Conservation (phyloP, 2,329 filamentous ascomycete genomes). For the Fusarium pseudograminearum region DNA sequence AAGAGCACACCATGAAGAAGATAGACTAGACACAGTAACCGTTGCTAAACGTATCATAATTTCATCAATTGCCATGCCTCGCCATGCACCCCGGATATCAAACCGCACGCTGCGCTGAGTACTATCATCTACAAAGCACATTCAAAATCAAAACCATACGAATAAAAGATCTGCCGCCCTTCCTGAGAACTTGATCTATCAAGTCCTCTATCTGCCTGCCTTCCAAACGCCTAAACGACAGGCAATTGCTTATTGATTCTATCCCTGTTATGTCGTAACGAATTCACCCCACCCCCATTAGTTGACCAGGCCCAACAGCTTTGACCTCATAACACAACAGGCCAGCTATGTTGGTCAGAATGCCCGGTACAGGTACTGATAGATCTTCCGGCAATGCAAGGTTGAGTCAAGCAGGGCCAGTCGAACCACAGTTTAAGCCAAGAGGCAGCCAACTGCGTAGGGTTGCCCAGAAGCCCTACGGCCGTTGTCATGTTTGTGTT, state of each 20-base stretch:
- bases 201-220: slow-evolving; percentile 6
- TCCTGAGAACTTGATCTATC: slow-evolving; percentile 13
- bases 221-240: slow-evolving; percentile 29
- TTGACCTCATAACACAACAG: not conserved
- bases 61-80: slow-evolving; percentile 36
- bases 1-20: not conserved
- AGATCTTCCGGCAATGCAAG: slow-evolving; percentile 1
- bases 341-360: not conserved
- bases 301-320: not conserved
- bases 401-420: slow-evolving; percentile 8
- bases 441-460: slow-evolving; percentile 9
- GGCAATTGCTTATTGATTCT: slow-evolving; percentile 11
- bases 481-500: slow-evolving; percentile 10
- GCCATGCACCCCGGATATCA: slow-evolving; percentile 35
- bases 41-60: slow-evolving; percentile 5
- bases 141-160: slow-evolving; percentile 32
- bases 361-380: not conserved
- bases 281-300: not conserved
- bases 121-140: slow-evolving; percentile 39
- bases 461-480: slow-evolving; percentile 1
- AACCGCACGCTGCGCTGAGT: slow-evolving; percentile 36
- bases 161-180: slow-evolving; percentile 34
- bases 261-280: slow-evolving; percentile 1
- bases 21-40: not conserved
- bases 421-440: slow-evolving; percentile 13